Conservation (phyloP, 2,329 filamentous ascomycete species). For the Aspergillus sp. region DNA sequence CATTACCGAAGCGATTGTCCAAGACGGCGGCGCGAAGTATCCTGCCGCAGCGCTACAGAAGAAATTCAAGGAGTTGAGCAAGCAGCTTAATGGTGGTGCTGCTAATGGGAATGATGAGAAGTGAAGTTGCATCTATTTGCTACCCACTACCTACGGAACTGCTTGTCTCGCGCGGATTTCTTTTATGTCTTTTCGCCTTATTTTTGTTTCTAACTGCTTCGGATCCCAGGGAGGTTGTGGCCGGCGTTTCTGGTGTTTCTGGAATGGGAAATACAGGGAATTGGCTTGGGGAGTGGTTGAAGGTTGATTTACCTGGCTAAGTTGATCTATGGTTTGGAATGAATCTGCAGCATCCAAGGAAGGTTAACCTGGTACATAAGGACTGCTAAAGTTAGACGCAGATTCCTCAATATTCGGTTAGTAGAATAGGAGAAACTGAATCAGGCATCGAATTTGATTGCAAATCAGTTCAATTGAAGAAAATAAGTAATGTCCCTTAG, state of each 20-base stretch:
- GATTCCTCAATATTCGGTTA: neutral
- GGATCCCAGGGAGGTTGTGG: neutral
- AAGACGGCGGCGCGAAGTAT: slow-evolving; percentile 33
- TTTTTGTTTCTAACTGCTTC: neutral
- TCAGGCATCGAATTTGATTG: neutral
- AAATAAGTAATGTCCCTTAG: neutral
- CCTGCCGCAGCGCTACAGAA: slow-evolving; percentile 35
- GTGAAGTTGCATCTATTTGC: neutral
- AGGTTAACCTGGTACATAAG: neutral
- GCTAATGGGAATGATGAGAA: neutral
- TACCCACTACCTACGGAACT: neutral
- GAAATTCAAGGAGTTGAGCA: slow-evolving; percentile 42
- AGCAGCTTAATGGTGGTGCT: slow-evolving; percentile 15
- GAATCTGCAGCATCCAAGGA: neutral
- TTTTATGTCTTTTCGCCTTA: neutral
- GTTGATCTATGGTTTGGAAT: neutral
- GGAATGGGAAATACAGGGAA: neutral
- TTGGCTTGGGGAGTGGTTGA: neutral
- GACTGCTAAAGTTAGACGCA: neutral
- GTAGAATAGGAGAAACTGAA: neutral
- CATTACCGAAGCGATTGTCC: slow-evolving; percentile 34
- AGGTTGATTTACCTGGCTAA: neutral
- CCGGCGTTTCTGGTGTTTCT: neutral
- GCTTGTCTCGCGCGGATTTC: neutral
- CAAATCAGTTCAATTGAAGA: neutral